These are phyloP conservation scores for Annona cherimola DNA, from an alignment of 164 flowering plant genomes.

Conservation along the genomic window DNA sequence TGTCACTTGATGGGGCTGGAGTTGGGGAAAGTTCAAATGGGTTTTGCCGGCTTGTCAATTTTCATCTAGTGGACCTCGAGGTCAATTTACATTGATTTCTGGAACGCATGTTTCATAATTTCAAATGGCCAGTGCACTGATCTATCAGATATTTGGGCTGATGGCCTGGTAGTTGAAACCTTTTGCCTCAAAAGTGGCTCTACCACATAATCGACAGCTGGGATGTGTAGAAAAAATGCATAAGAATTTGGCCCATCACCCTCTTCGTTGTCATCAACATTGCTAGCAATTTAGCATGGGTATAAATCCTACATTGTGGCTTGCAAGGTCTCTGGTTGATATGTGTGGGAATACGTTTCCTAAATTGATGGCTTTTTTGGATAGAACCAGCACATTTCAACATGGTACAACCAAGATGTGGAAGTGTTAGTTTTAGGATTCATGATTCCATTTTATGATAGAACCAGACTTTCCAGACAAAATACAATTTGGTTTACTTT, in stretches of 20 bases:
- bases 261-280: not conserved
- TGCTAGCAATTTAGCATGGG: too few relatives aligned
- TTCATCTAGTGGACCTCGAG: slow-evolving; percentile 7
- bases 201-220: slow-evolving; percentile 1
- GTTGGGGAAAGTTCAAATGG: not conserved
- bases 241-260: not conserved
- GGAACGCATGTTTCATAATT: slow-evolving; percentile 3
- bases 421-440: too few relatives aligned
- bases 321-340: too few relatives aligned
- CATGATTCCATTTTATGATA: too few relatives aligned
- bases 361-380: too few relatives aligned
- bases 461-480: too few relatives aligned
- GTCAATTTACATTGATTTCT: slow-evolving; percentile 2
- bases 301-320: too few relatives aligned
- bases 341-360: too few relatives aligned
- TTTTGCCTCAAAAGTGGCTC: not conserved
- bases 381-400: too few relatives aligned
- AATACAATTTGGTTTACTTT: too few relatives aligned
- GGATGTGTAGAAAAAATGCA: not conserved
- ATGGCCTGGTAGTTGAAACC: not conserved
- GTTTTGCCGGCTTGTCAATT: slow-evolving; percentile 9
- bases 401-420: too few relatives aligned
- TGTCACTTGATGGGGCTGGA: slow-evolving; percentile 4
- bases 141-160: slow-evolving; percentile 6
- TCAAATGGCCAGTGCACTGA: not conserved